Conservation (phyloP, 2,329 filamentous ascomycete genomes). For the Fusarium falciforme region DNA sequence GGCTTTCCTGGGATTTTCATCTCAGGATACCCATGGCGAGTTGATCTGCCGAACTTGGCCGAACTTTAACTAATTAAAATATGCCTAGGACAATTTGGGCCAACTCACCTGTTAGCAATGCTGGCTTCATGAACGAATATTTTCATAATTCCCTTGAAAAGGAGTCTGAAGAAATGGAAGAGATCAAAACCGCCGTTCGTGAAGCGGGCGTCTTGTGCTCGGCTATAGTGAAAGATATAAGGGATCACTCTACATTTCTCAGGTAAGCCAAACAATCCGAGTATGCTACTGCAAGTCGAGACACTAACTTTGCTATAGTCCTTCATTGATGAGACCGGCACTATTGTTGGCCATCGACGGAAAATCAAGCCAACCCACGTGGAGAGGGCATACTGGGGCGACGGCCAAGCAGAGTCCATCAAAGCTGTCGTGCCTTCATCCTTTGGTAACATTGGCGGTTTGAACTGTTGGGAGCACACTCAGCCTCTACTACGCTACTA, state of each 20-base stretch:
- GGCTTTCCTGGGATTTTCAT: constrained; percentile 8
- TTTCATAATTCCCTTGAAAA: not conserved
- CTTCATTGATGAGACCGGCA: not conserved
- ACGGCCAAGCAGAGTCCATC: constrained; percentile 52
- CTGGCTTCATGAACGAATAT: not conserved
- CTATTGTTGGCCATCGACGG: constrained; percentile 45
- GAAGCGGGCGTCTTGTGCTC: not conserved
- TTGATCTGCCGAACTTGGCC: accelerated
- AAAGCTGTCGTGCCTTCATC: constrained; percentile 47
- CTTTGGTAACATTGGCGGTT: constrained; percentile 49
- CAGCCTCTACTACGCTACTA: constrained; percentile 8
- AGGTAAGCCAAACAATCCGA: not conserved
- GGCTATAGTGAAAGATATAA: not conserved
- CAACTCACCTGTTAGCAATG: not conserved
- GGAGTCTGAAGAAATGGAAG: not conserved
- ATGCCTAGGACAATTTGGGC: not conserved
- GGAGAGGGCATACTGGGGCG: constrained; percentile 61
- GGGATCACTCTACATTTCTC: not conserved
- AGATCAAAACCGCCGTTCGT: not conserved
- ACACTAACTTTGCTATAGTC: not conserved
- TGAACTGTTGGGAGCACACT: constrained; percentile 55
- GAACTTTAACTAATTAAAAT: not conserved
- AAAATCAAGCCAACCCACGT: constrained; percentile 65
- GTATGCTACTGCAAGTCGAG: not conserved
- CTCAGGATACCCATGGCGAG: constrained; percentile 7